phyloP scores from a whole-genome alignment of 108 stramenopile genomes.

The Cyclostephanos tholiformis region DNA sequence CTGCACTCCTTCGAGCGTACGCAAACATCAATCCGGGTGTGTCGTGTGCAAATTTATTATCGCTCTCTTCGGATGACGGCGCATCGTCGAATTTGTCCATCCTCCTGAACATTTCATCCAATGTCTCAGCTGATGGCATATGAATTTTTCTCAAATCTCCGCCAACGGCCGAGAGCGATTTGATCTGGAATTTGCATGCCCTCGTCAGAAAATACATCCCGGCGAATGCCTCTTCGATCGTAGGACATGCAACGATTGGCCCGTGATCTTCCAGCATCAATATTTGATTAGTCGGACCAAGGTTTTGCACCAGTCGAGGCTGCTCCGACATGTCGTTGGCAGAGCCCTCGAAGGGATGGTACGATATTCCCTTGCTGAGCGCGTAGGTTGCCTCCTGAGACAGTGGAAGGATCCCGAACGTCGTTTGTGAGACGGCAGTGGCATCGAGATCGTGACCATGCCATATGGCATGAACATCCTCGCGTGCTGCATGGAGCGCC shows the following conservation, averaged over 20 bases:
- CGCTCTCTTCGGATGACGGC: conserved; percentile 12
- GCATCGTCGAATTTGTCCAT: conserved; percentile 53
- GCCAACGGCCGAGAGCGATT: conserved; percentile 36
- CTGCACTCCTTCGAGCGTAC: conserved; percentile 46
- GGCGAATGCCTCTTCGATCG: conserved; percentile 47
- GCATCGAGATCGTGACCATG: conserved; percentile 52
- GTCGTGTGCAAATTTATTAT: conserved; percentile 11
- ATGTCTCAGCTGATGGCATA: conserved; percentile 31
- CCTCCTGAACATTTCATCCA: conserved; percentile 36
- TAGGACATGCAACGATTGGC: conserved; percentile 49
- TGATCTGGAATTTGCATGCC: conserved; percentile 49
- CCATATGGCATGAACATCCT: conserved; percentile 51
- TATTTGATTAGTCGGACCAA: conserved; percentile 49
- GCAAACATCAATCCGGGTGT: conserved; percentile 48
- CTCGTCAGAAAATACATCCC: conserved; percentile 52
- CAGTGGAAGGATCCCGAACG: conserved; percentile 45
- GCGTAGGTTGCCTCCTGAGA: conserved; percentile 52
- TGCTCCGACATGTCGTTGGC: conserved; percentile 44
- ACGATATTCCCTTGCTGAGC: conserved; percentile 48
- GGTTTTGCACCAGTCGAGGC: conserved; percentile 43
- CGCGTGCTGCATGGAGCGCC: conserved; percentile 39
- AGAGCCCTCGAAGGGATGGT: conserved; percentile 48
- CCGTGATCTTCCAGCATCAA: conserved; percentile 53
- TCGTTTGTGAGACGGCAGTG: conserved; percentile 43
- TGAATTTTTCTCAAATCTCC: conserved; percentile 45